phyloP scores from a whole-genome alignment of 1,139 yeast genomes.

The Lodderomyces margitis region DNA sequence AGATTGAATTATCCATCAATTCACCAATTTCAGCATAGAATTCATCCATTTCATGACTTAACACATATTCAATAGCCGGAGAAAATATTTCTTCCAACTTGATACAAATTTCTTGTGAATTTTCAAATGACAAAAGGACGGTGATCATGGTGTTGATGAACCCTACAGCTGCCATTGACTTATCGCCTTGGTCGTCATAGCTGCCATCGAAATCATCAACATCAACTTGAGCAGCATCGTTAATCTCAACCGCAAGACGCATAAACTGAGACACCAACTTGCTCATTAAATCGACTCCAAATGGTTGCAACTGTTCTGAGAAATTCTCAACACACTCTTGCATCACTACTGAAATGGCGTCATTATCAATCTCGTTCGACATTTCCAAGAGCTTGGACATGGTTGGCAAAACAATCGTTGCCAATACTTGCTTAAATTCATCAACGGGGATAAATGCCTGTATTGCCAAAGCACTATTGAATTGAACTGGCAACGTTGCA shows the following conservation, averaged over 20 bases:
- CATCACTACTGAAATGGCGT: slow-evolving; percentile 85
- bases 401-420: slow-evolving; percentile 69
- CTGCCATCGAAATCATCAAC: slow-evolving; percentile 43
- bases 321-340: slow-evolving; percentile 93
- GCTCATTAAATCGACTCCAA: slow-evolving; percentile 82
- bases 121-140: slow-evolving; percentile 82
- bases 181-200: slow-evolving; percentile 61
- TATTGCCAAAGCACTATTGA: slow-evolving; percentile 82
- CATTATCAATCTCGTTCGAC: slow-evolving; percentile 83
- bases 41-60: slow-evolving; percentile 66
- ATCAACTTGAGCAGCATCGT: slow-evolving; percentile 56
- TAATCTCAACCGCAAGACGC: slow-evolving; percentile 67
- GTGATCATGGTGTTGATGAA: slow-evolving; percentile 84
- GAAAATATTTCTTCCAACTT: slow-evolving; percentile 70
- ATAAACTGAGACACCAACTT: slow-evolving; percentile 79
- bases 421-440: slow-evolving; percentile 65
- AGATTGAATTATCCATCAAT: slow-evolving; percentile 81
- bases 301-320: slow-evolving; percentile 87
- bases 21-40: slow-evolving; percentile 82
- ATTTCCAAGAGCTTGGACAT: slow-evolving; percentile 77
- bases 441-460: slow-evolving; percentile 72
- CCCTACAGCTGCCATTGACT: slow-evolving; percentile 86
- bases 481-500: slow-evolving; percentile 67
- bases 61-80: slow-evolving; percentile 70
- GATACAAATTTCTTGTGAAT: slow-evolving; percentile 63